Evolutionary conservation across 192 early-diverging fungal species (phyloP).

Genomic region (Coemansia sp.): DNA sequence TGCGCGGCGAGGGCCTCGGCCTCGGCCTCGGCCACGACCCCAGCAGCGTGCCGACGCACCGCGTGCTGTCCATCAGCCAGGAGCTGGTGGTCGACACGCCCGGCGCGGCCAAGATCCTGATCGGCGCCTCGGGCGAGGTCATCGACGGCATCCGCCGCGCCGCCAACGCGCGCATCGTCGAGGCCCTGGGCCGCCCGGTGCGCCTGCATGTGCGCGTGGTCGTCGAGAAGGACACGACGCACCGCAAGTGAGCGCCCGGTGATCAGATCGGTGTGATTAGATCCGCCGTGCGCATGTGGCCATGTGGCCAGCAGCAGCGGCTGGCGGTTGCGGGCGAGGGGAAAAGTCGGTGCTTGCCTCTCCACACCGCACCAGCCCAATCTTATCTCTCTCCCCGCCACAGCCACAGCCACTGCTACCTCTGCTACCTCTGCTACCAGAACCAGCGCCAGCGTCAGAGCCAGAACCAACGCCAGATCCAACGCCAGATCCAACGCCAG

Average conservation of each 20-base stretch:
- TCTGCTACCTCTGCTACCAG: no score
- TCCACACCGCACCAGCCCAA: not conserved
- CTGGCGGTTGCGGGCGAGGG: no score
- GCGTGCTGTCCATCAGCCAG: constrained; percentile 25
- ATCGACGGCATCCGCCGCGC: constrained; percentile 20
- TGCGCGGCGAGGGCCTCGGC: not conserved
- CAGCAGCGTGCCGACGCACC: not conserved
- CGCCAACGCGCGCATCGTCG: constrained; percentile 21
- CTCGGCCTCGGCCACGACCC: not conserved
- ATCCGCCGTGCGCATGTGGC: not conserved
- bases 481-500: no score
- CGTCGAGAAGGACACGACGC: constrained; percentile 29
- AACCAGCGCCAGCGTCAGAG: no score
- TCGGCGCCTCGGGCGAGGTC: constrained; percentile 18
- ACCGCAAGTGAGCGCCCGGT: constrained; percentile 12
- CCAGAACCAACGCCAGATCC: no score
- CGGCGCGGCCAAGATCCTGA: constrained; percentile 40
- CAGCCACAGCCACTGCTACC: no score
- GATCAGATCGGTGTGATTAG: not conserved
- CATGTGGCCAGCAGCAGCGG: no score
- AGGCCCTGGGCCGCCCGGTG: constrained; percentile 26
- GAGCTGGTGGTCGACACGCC: constrained; percentile 34
- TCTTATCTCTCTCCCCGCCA: not conserved
- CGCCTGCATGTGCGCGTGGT: constrained; percentile 44
- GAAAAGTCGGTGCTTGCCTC: no score